phyloP scores from a whole-genome alignment of 495 filamentous ascomycete species.

The Podospora pseudoanserina region DNA sequence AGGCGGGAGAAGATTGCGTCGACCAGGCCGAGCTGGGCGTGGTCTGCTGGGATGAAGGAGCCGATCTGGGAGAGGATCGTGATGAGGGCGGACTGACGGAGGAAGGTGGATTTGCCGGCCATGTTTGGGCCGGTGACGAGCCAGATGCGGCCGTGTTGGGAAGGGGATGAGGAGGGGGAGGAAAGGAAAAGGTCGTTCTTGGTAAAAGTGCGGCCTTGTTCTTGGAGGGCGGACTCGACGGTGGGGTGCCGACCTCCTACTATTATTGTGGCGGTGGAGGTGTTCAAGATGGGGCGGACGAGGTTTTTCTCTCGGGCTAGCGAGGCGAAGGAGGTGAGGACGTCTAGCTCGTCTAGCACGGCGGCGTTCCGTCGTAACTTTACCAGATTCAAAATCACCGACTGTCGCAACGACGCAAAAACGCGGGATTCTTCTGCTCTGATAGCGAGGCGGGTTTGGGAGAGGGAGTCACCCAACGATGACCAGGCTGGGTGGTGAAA shows the following conservation, averaged over 20 bases:
- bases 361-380: constrained; percentile 81
- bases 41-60: constrained; percentile 82
- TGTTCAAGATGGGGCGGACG: constrained; percentile 67
- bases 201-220: constrained; percentile 78
- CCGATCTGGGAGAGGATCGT: constrained; percentile 89
- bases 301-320: constrained; percentile 71
- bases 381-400: constrained; percentile 72
- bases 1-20: constrained; percentile 91
- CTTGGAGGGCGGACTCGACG: constrained; percentile 74
- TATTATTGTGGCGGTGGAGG: constrained; percentile 49
- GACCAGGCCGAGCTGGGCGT: constrained; percentile 80
- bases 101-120: constrained; percentile 93
- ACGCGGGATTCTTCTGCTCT: constrained; percentile 74
- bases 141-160: constrained; percentile 61
- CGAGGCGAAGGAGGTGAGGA: constrained; percentile 75
- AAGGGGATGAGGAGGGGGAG: neutral
- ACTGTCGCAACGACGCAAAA: constrained; percentile 64
- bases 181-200: constrained; percentile 78
- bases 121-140: constrained; percentile 98
- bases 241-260: constrained; percentile 84
- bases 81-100: constrained; percentile 92
- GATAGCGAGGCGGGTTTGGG: constrained; percentile 69
- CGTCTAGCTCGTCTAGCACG: constrained; percentile 88
- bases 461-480: constrained; percentile 66
- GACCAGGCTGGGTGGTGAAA: constrained; percentile 87